phyloP scores from a whole-genome alignment of 225 moss, liverwort and hornwort species.

The Polytrichum formosum region DNA sequence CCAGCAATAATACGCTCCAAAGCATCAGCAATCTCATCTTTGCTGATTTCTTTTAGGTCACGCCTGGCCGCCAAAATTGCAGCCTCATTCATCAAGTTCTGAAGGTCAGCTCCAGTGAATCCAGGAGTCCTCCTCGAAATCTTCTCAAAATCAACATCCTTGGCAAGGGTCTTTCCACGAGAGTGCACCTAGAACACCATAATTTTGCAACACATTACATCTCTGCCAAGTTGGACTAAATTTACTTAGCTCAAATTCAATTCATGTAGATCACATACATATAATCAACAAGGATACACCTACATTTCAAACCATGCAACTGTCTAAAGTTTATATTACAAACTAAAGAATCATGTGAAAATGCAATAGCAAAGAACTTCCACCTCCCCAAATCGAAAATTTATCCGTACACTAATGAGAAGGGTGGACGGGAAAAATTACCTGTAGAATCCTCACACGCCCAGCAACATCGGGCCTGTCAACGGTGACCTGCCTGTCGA shows the following conservation, averaged over 20 bases:
- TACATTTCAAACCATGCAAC: too few relatives aligned
- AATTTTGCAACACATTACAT: too few relatives aligned
- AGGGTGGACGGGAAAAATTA: background rate
- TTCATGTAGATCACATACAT: too few relatives aligned
- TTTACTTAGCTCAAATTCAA: too few relatives aligned
- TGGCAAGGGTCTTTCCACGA: slow-evolving; percentile 65
- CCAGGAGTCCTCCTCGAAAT: slow-evolving; percentile 75
- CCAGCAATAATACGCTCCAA: slow-evolving; percentile 78
- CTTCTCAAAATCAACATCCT: slow-evolving; percentile 83
- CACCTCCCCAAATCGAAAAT: too few relatives aligned
- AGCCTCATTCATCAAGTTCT: slow-evolving; percentile 81
- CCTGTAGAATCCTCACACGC: slow-evolving; percentile 37
- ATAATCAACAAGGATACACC: too few relatives aligned
- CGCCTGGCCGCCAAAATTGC: slow-evolving; percentile 73
- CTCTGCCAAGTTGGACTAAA: too few relatives aligned
- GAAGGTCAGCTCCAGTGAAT: slow-evolving; percentile 82
- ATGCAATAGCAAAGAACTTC: too few relatives aligned
- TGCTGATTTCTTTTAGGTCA: slow-evolving; percentile 79
- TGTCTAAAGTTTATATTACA: too few relatives aligned
- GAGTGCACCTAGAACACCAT: slow-evolving; percentile 35
- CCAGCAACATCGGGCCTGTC: slow-evolving; percentile 34
- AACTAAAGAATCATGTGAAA: too few relatives aligned
- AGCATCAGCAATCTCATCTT: slow-evolving; percentile 76
- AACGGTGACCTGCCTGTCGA: slow-evolving; percentile 34
- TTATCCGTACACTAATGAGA: background rate